Evolutionary conservation across 2,329 filamentous ascomycete species (phyloP), one percentile per base, ranked within the genome.

Genomic region (Sporothrix mexicana): DNA sequence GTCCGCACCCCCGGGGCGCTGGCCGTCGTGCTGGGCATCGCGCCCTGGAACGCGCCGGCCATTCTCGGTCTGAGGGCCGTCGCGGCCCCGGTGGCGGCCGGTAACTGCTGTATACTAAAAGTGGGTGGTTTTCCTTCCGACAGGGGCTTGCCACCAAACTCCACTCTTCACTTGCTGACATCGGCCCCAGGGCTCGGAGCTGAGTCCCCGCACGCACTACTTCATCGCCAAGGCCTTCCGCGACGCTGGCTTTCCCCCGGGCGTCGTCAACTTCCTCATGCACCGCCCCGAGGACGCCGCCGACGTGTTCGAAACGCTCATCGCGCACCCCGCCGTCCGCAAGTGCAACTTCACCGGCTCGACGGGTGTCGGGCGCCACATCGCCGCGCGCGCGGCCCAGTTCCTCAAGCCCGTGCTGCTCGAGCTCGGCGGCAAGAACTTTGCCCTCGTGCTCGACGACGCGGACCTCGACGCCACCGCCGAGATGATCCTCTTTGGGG

Each of bases 341-440:
- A 97, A 97, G 83, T 86, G 97, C 79, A 96, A 94, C 82, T 97
- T 97, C 81, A 97, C 94, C 0, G 94, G 94, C 47, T 92, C 88
- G 77, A 94, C 93, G 0, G 80, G 80, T 0, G 91, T 96, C 0
- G 94, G 94, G 0, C 87, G 89, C 45, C 91, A 94, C 78, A 89
- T 97, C 73, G 92, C 89, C 10, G 84, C 85, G 23, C 85, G 88
- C 9, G 92, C 92, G 0, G 94, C 92, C 41, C 88, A 92, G 79
- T 83, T 92, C 77, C 84, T 96, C 55, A 97, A 97, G 84, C 93
- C 93, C 0, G 87, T 92, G 0, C 83, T 97, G 1, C 86, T 97
- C 77, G 94, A 97, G 80, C 85, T 97, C 0, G 94, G 94, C 3
- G 94, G 94, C 62, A 97, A 97, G 80, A 91, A 92, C 0, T 89